phyloP scores from a whole-genome alignment of 805 yeast species.

The Phaffomyces antillensis region DNA sequence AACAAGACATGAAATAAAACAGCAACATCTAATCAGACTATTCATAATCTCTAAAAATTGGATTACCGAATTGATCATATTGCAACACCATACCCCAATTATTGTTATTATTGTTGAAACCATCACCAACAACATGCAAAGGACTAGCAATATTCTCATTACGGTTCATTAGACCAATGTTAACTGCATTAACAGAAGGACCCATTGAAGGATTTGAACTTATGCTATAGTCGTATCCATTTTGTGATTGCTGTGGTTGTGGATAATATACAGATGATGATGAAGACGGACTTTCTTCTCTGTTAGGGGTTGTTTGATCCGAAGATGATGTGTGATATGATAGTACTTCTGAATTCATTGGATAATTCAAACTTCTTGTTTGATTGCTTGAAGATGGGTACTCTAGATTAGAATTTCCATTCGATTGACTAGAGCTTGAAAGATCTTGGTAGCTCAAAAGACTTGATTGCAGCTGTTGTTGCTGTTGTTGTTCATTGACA shows the following conservation, averaged over 20 bases:
- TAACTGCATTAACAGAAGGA: too few relatives aligned
- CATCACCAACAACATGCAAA: neutral
- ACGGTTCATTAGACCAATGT: too few relatives aligned
- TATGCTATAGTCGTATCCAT: neutral
- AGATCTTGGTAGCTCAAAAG: conserved; percentile 2
- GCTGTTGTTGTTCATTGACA: too few relatives aligned
- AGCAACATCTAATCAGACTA: neutral
- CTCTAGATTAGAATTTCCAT: too few relatives aligned
- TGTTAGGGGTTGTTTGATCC: neutral
- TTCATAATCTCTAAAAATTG: conserved; percentile 5
- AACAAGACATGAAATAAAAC: neutral
- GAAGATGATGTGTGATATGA: neutral
- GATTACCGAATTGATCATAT: conserved; percentile 7
- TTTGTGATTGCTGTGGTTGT: neutral
- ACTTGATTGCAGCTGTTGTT: neutral
- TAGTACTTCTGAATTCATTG: neutral
- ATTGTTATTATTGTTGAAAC: neutral
- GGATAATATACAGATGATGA: neutral
- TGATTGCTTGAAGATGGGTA: neutral
- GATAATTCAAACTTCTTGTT: neutral
- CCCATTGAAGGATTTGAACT: neutral
- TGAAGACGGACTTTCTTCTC: conserved; percentile 3
- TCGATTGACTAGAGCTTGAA: neutral
- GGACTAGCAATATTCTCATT: too few relatives aligned
- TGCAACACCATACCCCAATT: conserved; percentile 4